Evolutionary conservation across 495 filamentous ascomycete genomes (phyloP).

Genomic region (Neurospora intermedia): DNA sequence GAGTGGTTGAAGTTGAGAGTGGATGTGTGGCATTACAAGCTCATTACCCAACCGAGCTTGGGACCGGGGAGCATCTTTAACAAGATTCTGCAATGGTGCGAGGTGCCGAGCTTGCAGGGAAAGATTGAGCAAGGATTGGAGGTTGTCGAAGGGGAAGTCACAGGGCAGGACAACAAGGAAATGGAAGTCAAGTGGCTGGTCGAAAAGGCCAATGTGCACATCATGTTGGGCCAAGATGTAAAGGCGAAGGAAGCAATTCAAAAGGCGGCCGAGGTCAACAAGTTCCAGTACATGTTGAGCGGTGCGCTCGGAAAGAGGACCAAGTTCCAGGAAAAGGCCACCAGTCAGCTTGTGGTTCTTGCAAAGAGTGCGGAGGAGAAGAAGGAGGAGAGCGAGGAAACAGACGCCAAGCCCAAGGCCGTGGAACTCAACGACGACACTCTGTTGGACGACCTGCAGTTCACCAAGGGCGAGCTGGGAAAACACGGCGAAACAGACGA

Average conservation of each 20-base stretch:
- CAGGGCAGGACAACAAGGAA: constrained; percentile 25
- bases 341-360: constrained; percentile 84
- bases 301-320: constrained; percentile 86
- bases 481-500: constrained; percentile 27
- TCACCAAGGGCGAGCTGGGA: constrained; percentile 42
- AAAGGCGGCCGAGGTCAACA: constrained; percentile 48
- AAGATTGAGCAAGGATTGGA: constrained; percentile 37
- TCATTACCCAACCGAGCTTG: constrained; percentile 63
- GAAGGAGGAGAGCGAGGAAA: not conserved
- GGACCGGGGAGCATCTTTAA: constrained; percentile 39
- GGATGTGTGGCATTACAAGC: constrained; percentile 78
- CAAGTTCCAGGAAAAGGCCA: constrained; percentile 80
- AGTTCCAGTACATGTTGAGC: constrained; percentile 74
- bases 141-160: constrained; percentile 31
- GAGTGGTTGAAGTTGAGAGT: constrained; percentile 54
- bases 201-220: constrained; percentile 73
- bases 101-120: constrained; percentile 37
- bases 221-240: constrained; percentile 72
- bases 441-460: constrained; percentile 75
- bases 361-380: constrained; percentile 53
- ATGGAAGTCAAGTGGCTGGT: constrained; percentile 56
- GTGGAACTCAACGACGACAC: constrained; percentile 87
- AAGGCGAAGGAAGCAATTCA: constrained; percentile 63
- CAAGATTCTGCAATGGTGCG: constrained; percentile 36
- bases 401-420: constrained; percentile 42